Evolutionary conservation across 2,329 filamentous ascomycete genomes (phyloP), one percentile per base, ranked within the genome.

Genomic region (Colletotrichum magnum): DNA sequence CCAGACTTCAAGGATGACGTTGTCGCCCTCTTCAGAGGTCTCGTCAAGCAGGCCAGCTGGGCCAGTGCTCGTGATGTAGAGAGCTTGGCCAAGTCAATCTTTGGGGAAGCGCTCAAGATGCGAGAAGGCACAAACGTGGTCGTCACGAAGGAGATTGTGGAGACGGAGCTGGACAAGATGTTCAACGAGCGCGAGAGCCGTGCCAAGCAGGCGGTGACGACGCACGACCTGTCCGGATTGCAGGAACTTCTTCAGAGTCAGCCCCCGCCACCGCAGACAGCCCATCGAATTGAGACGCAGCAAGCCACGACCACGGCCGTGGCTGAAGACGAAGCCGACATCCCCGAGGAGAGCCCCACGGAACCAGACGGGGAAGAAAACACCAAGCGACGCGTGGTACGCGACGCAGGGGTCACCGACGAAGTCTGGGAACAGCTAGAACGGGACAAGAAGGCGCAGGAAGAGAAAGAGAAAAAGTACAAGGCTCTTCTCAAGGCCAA

Each of bases 1-100:
- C 1, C 10, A 0, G 10, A 5, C 1, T 77, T 76, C 58, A 28
- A 76, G 12, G 21, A 68, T 2, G 28, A 75, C 1, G 77, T 82
- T 48, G 39, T 73, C 2, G 6, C 61, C 43, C 73, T 77, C 0
- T 86, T 92, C 43, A 58, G 74, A 0, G 47, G 59, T 0, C 76
- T 92, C 0, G 75, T 83, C 0, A 50, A 63, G 0, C 79, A 87
- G 3, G 75, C 83, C 0, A 83, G 83, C 6, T 93, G 90, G 88
- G 91, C 86, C 0, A 93, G 88, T 70, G 90, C 86, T 0, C 83
- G 90, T 4, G 91, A 93, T 54, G 84, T 93, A 1, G 79, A 87
- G 13, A 86, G 84, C 0, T 51, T 93, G 0, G 82, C 80, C 0
- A 88, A 86, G 65, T 73, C 59, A 1, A 84, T 91, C 1, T 88